These are phyloP conservation scores for Trametopsis cervina DNA, from an alignment of 768 basidiomycete genomes.

Conservation along the genomic window DNA sequence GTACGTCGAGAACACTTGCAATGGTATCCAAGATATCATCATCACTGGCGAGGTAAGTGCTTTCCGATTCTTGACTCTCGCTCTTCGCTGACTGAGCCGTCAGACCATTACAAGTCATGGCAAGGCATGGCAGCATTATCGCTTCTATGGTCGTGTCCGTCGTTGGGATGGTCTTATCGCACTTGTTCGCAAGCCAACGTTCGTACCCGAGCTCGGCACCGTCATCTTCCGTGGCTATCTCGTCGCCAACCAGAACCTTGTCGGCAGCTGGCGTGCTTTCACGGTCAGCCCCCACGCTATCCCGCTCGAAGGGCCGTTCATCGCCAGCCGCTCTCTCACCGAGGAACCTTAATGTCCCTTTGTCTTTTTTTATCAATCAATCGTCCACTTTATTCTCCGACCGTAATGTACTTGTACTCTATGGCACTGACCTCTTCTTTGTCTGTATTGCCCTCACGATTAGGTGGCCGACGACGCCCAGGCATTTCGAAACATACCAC, in stretches of 20 bases:
- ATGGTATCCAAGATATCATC: conserved; percentile 54
- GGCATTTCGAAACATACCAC: not conserved
- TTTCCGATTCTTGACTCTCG: not conserved
- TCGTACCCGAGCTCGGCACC: conserved; percentile 10
- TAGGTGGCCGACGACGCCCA: no score
- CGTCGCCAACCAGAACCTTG: conserved; percentile 55
- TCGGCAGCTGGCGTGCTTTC: conserved; percentile 63
- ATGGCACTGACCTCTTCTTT: not conserved
- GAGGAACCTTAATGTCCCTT: not conserved
- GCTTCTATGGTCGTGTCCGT: conserved; percentile 30
- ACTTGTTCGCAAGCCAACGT: conserved; percentile 24
- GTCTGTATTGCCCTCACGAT: not conserved
- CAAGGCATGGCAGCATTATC: conserved; percentile 29
- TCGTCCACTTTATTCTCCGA: not conserved
- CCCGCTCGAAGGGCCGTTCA: conserved; percentile 62
- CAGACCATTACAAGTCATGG: conserved; percentile 41
- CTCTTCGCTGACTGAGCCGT: not conserved
- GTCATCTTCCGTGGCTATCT: conserved; percentile 68
- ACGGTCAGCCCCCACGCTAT: conserved; percentile 35
- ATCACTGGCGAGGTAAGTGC: conserved; percentile 47
- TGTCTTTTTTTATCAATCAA: not conserved
- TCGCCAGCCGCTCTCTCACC: conserved; percentile 34
- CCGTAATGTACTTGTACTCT: not conserved
- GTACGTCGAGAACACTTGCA: conserved; percentile 30
- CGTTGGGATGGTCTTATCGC: conserved; percentile 32